phyloP scores from a whole-genome alignment of 2,329 filamentous ascomycete genomes.

The Penicillium sp. region DNA sequence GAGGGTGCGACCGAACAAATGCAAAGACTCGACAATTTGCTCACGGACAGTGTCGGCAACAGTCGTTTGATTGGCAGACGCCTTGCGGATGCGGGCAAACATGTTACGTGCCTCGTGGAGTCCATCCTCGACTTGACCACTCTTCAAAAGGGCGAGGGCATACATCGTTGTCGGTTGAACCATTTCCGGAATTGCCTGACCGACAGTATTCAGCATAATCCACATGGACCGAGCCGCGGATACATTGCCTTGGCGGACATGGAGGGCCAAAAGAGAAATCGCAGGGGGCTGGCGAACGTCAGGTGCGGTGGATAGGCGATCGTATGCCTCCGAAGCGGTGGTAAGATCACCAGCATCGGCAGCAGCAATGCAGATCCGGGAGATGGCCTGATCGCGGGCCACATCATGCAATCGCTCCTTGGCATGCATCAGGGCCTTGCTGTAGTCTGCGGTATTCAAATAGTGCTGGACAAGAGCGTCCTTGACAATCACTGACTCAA shows the following conservation, averaged over 20 bases:
- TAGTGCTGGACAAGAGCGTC: slow-evolving; percentile 75
- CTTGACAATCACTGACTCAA: slow-evolving; percentile 66
- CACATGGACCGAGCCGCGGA: slow-evolving; percentile 73
- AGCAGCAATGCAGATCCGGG: slow-evolving; percentile 66
- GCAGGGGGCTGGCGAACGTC: slow-evolving; percentile 53
- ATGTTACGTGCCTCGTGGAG: slow-evolving; percentile 73
- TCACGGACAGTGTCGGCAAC: slow-evolving; percentile 56
- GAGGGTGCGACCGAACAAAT: slow-evolving; percentile 59
- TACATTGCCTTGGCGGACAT: slow-evolving; percentile 75
- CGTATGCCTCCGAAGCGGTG: slow-evolving; percentile 63
- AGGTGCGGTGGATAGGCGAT: slow-evolving; percentile 50
- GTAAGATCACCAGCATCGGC: slow-evolving; percentile 70
- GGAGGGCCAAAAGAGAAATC: slow-evolving; percentile 79
- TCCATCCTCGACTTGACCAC: slow-evolving; percentile 76
- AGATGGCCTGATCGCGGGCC: slow-evolving; percentile 59
- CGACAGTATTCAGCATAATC: slow-evolving; percentile 59
- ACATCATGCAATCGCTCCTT: slow-evolving; percentile 53
- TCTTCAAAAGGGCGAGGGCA: slow-evolving; percentile 76
- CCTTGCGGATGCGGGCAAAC: slow-evolving; percentile 74
- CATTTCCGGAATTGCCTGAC: slow-evolving; percentile 57
- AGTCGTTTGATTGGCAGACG: slow-evolving; percentile 45
- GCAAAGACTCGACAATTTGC: slow-evolving; percentile 80
- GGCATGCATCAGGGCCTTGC: slow-evolving; percentile 69
- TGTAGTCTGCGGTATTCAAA: slow-evolving; percentile 62
- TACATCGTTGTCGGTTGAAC: slow-evolving; percentile 91